phyloP scores from a whole-genome alignment of 2,329 filamentous ascomycete genomes.

The Verticillium isaacii region DNA sequence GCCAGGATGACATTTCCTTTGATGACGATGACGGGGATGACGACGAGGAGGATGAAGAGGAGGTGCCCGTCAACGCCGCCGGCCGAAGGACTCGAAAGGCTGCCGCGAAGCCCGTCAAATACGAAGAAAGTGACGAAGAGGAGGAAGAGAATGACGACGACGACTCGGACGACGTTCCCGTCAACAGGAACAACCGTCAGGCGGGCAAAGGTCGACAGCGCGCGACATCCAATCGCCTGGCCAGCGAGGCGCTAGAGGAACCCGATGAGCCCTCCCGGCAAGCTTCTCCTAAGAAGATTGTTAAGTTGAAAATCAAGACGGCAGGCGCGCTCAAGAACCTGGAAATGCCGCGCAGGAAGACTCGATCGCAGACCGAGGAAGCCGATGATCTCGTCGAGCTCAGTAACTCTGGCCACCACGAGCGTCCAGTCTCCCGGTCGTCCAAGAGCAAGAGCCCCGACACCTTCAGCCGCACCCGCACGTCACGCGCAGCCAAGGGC shows the following conservation, averaged over 20 bases:
- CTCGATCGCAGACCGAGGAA: slow-evolving; percentile 51
- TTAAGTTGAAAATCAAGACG: slow-evolving; percentile 33
- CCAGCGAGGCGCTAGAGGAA: background rate
- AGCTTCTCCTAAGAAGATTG: slow-evolving; percentile 30
- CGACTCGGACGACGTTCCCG: background rate
- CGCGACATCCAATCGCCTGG: slow-evolving; percentile 3
- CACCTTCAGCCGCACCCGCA: slow-evolving; percentile 31
- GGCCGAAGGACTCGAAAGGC: slow-evolving; percentile 45
- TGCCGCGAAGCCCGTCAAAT: slow-evolving; percentile 39
- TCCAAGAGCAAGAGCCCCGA: slow-evolving; percentile 56
- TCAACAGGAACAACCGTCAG: background rate
- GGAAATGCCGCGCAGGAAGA: slow-evolving; percentile 31
- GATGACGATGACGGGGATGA: slow-evolving; percentile 32
- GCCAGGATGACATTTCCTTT: slow-evolving; percentile 46
- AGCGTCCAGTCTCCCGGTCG: slow-evolving; percentile 39
- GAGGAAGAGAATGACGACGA: slow-evolving; percentile 26
- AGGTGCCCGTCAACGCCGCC: slow-evolving; percentile 38
- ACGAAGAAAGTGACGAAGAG: slow-evolving; percentile 41
- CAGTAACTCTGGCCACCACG: slow-evolving; percentile 57
- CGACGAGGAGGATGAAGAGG: slow-evolving; percentile 36
- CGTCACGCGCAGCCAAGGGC: slow-evolving; percentile 46
- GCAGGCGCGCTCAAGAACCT: slow-evolving; percentile 8
- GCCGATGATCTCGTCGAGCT: slow-evolving; percentile 52
- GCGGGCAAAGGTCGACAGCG: background rate
- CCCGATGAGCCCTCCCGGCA: slow-evolving; percentile 18